Base-by-base conservation (phyloP, 768 basidiomycete species). In the Hypholoma fasciculare region DNA sequence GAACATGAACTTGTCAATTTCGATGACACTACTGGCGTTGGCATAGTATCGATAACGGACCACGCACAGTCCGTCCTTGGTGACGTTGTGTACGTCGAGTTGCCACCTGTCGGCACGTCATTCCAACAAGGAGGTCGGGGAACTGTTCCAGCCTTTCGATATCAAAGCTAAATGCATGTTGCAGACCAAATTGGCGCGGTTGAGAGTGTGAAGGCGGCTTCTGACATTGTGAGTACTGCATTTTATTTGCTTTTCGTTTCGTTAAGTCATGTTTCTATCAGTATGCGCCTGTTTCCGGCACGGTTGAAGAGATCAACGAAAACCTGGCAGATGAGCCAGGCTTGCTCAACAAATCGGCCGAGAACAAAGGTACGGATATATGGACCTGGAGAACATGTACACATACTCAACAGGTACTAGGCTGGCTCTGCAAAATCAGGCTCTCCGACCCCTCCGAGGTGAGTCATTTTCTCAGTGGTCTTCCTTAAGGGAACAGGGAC, bases 1-100 rank as follows among this genome's bases (percentile, higher is more conserved):
- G 95, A 96, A 58, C 96, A 99, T 72, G 96, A 99, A 77, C 83
- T 86, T 54, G 81, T 98, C 57, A 73, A 78, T 36, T 92, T 85
- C 69, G 95, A 99, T 70, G 83, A 90, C 57, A 69, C 75, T 40
- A 90, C 90, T 17, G 85, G 87, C 38, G 63, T 94, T 27, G 96
- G 94, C 38, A 88, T 83, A 7, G 80, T 98, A 44, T 84, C 85
- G 43, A 92, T 99, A 69, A 98, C 97, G 14, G 78, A 96, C 69
- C 90, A 97, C 69, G 97, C 97, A 1, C 94, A 98, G 72, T 81
- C 87, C 49, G 86, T 88, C 36, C 82, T 99, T 2, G 97, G 97
- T 34, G 97, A 99, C 71, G 94, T 98, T 52, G 97, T 98, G 48
- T 99, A 92, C 75, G 95, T 98, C 49, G 97, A 98, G 71, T 82